phyloP scores from a whole-genome alignment of 2,329 filamentous ascomycete genomes.

The Anthostomella pinea region DNA sequence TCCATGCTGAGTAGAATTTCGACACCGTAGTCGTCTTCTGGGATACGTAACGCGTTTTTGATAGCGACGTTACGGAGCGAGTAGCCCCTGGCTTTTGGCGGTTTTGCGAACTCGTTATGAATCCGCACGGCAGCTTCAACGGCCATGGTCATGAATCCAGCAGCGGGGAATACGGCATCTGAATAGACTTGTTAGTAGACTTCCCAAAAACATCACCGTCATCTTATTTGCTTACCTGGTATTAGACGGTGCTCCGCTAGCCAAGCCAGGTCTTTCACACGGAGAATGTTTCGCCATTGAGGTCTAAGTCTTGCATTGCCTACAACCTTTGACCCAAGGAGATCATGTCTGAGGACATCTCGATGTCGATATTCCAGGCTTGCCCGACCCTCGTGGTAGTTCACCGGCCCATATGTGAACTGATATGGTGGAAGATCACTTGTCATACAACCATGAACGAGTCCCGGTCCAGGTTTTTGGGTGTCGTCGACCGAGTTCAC shows the following conservation, averaged over 20 bases:
- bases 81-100: background rate
- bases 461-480: background rate
- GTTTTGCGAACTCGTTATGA: background rate
- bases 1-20: slow-evolving; percentile 10
- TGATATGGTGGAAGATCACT: slow-evolving; percentile 12
- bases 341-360: slow-evolving; percentile 4
- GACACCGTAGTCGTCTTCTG: slow-evolving; percentile 14
- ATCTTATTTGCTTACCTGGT: slow-evolving; percentile 1
- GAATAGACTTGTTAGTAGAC: background rate
- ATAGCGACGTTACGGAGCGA: slow-evolving; percentile 8
- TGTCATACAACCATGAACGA: slow-evolving; percentile 6
- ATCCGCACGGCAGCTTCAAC: slow-evolving; percentile 3
- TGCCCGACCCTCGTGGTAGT: slow-evolving; percentile 10
- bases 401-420: slow-evolving; percentile 8
- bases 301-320: slow-evolving; percentile 1
- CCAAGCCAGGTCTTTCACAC: slow-evolving; percentile 9
- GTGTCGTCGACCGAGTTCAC: slow-evolving; percentile 9
- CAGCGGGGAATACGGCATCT: slow-evolving; percentile 7
- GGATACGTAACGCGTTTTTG: slow-evolving; percentile 4
- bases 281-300: slow-evolving; percentile 13
- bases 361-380: slow-evolving; percentile 12
- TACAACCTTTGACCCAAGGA: slow-evolving; percentile 7
- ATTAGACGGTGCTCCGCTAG: slow-evolving; percentile 8
- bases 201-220: no score
- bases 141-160: slow-evolving; percentile 7